Percentiles rank a stretch among this genome's conserved stretches.
phyloP scores from a whole-genome alignment of 2,329 filamentous ascomycete genomes.

The Alternaria atra region DNA sequence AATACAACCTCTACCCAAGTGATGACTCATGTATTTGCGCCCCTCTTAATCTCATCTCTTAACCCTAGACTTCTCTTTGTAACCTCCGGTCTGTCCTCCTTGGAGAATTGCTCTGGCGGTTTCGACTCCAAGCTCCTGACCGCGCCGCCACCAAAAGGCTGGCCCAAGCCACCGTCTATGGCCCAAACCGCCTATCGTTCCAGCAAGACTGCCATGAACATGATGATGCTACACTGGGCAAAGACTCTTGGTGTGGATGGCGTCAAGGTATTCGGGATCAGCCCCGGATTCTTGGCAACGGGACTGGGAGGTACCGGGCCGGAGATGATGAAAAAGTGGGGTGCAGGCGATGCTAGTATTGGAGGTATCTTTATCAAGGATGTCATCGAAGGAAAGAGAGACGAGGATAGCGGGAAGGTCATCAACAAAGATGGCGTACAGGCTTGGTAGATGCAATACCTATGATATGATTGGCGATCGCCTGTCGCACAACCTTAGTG shows the following conservation, averaged over 20 bases:
- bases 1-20: conserved; percentile 54
- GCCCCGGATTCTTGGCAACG: conserved; percentile 60
- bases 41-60: conserved; percentile 50
- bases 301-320: conserved; percentile 49
- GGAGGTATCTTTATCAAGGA: conserved; percentile 51
- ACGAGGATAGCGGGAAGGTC: conserved; percentile 51
- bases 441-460: conserved; percentile 44
- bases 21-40: conserved; percentile 47
- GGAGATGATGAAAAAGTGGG: conserved; percentile 48
- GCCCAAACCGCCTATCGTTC: conserved; percentile 51
- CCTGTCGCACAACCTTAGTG: not conserved
- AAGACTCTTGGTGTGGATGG: conserved; percentile 55
- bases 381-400: conserved; percentile 53
- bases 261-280: conserved; percentile 58
- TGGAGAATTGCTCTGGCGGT: conserved; percentile 44
- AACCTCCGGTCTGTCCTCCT: conserved; percentile 54
- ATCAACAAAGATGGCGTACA: conserved; percentile 48
- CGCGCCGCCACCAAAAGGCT: conserved; percentile 51
- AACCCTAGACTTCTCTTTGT: conserved; percentile 52
- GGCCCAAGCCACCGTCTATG: conserved; percentile 54
- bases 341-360: conserved; percentile 48
- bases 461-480: not conserved
- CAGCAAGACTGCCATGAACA: conserved; percentile 59
- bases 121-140: conserved; percentile 32
- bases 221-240: conserved; percentile 61